phyloP scores from a whole-genome alignment of 78 protist species.

The Dictyostelium purpureum region DNA sequence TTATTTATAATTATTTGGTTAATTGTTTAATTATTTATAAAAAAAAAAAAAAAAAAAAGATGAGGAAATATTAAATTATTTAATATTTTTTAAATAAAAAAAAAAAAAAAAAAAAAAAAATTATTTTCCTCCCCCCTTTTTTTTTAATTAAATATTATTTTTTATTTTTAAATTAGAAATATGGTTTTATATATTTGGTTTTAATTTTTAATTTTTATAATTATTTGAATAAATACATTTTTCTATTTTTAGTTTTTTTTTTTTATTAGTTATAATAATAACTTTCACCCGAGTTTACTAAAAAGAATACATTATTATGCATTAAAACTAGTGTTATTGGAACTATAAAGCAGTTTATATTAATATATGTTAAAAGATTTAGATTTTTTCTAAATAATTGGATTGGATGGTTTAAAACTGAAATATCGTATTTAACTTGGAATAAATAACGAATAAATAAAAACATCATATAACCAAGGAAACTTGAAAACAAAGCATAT shows the following conservation, averaged over 20 bases:
- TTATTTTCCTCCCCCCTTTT: too few species aligned
- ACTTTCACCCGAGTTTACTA: conserved; percentile 21
- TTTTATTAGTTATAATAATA: neutral
- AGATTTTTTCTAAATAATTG: conserved; percentile 21
- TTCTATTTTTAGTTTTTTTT: too few species aligned
- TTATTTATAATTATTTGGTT: too few species aligned
- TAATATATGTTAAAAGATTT: conserved; percentile 13
- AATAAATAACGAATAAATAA: conserved; percentile 27
- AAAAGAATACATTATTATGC: conserved; percentile 54
- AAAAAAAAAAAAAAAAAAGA: too few species aligned
- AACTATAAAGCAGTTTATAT: conserved; percentile 6
- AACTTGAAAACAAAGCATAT: conserved; percentile 47
- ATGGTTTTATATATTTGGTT: neutral
- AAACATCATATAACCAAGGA: conserved; percentile 23
- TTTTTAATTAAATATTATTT: too few species aligned
- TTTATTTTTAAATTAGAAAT: too few species aligned
- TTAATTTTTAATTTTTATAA: too few species aligned
- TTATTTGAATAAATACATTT: too few species aligned
- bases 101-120: too few species aligned
- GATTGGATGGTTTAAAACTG: conserved; percentile 52
- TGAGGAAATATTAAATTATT: too few species aligned
- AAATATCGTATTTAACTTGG: conserved; percentile 36
- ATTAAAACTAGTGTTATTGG: conserved; percentile 66
- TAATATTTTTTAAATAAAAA: too few species aligned
- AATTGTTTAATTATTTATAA: too few species aligned